Evolutionary conservation across 495 filamentous ascomycete species (phyloP).

Genomic region (Oidiodendron maius): DNA sequence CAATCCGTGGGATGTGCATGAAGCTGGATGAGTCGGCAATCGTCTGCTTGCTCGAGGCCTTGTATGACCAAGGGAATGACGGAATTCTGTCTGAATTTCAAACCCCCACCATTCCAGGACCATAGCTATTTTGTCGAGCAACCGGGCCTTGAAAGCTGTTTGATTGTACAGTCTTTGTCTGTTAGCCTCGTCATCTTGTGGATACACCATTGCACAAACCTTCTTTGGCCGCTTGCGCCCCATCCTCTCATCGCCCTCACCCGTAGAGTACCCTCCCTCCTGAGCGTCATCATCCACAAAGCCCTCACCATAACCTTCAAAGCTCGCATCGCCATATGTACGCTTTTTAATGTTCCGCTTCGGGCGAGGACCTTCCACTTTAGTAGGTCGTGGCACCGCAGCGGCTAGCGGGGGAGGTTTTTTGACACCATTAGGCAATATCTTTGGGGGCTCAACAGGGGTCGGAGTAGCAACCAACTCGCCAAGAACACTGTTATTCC

Average conservation of each 20-base stretch:
- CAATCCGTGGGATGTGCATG: no score
- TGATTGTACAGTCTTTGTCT: conserved; percentile 10
- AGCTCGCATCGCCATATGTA: conserved; percentile 48
- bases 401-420: conserved; percentile 3
- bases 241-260: conserved; percentile 42
- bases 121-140: conserved; percentile 33
- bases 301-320: conserved; percentile 52
- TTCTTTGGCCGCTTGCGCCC: conserved; percentile 50
- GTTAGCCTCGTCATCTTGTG: conserved; percentile 8
- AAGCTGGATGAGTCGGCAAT: no score
- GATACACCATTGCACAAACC: conserved; percentile 29
- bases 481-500: conserved; percentile 46
- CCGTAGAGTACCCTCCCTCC: conserved; percentile 44
- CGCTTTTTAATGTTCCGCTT: conserved; percentile 44
- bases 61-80: not conserved
- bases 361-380: conserved; percentile 25
- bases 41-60: not conserved
- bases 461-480: conserved; percentile 35
- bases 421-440: conserved; percentile 17
- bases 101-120: conserved; percentile 34
- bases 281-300: conserved; percentile 42
- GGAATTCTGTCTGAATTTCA: conserved; percentile 9
- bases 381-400: conserved; percentile 8
- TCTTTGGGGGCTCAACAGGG: conserved; percentile 19
- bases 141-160: conserved; percentile 15